A percentile compares a stretch with the other conserved stretches of the same genome.
Conservation (phyloP, 176 grass and related monocot species). For the Coix lacrymajobi region DNA sequence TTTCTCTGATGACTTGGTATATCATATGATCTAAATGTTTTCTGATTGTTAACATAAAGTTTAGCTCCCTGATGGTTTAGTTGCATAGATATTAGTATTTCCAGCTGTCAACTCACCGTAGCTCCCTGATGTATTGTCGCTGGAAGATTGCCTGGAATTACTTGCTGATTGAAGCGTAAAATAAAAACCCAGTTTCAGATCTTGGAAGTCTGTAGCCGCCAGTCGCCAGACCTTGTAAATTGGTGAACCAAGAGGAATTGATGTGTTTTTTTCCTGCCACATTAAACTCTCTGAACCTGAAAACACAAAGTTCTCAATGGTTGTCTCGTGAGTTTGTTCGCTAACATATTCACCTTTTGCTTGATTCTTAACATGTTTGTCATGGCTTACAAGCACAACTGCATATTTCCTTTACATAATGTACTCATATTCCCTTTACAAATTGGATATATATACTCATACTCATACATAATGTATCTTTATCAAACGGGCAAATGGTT, state of each 20-base stretch:
- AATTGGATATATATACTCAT: constrained; percentile 4
- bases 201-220: not conserved
- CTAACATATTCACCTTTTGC: not conserved
- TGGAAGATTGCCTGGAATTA: not conserved
- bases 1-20: not conserved
- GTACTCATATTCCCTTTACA: not conserved
- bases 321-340: not conserved
- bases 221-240: not conserved
- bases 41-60: not conserved
- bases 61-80: not conserved
- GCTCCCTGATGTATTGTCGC: not conserved
- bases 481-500: constrained; percentile 10
- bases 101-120: not conserved
- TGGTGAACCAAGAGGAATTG: not conserved
- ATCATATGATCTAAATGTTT: not conserved
- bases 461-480: not conserved
- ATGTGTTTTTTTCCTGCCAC: not conserved
- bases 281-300: not conserved
- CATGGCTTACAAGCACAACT: not conserved
- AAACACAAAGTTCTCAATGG: not conserved
- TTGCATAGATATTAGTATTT: not conserved
- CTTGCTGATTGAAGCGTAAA: not conserved
- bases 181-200: not conserved
- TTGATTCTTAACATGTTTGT: constrained; percentile 1
- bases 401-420: constrained; percentile 22